Conservation (phyloP, 768 basidiomycete genomes). For the Dentipellis fragilis region DNA sequence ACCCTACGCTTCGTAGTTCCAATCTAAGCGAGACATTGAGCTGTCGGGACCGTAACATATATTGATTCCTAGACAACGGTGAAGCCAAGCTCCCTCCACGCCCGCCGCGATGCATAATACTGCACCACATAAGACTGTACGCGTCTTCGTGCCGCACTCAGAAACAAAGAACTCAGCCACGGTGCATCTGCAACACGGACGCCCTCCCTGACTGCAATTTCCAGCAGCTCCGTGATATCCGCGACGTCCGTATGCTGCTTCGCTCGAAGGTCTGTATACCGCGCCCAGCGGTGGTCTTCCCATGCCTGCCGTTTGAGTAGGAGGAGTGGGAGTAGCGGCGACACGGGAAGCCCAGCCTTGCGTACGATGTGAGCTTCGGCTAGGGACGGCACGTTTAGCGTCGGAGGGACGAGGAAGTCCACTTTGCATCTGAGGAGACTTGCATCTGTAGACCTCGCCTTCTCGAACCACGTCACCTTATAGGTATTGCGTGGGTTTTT, state of each 20-base stretch:
- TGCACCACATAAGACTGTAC: too few species aligned
- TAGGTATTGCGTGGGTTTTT: slow-evolving; percentile 30
- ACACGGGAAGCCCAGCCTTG: slow-evolving; percentile 16
- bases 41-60: too few species aligned
- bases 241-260: slow-evolving; percentile 31
- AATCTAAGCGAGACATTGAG: too few species aligned
- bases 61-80: too few species aligned
- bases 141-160: too few species aligned
- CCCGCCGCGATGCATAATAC: too few species aligned
- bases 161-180: too few species aligned
- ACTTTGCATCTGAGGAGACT: slow-evolving; percentile 18
- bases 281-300: slow-evolving; percentile 20
- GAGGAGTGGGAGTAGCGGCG: slow-evolving; percentile 22
- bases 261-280: slow-evolving; percentile 21
- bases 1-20: too few species aligned
- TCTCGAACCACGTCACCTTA: slow-evolving; percentile 30
- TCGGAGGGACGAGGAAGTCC: slow-evolving; percentile 23
- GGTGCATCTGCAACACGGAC: too few species aligned
- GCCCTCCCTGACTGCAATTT: background rate
- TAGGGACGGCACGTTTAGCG: slow-evolving; percentile 19
- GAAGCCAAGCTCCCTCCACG: too few species aligned
- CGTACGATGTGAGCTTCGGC: slow-evolving; percentile 4
- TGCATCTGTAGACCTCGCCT: background rate
- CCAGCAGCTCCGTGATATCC: slow-evolving; percentile 33
- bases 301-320: slow-evolving; percentile 24